These are phyloP conservation scores for Nemania bipapillata DNA, from an alignment of 2,329 filamentous ascomycete genomes.

Conservation along the genomic window DNA sequence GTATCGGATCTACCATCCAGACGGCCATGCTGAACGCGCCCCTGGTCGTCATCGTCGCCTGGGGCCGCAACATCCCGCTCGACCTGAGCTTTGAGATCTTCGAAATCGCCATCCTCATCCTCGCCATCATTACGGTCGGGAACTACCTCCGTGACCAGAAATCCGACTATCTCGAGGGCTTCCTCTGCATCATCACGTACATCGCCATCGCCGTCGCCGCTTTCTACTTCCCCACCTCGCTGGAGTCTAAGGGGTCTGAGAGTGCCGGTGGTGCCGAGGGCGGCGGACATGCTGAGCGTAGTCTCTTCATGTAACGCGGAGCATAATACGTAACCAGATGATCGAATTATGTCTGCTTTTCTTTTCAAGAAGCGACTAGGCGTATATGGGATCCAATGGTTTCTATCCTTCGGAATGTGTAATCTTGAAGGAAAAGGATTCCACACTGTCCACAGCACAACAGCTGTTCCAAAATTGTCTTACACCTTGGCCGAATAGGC, in stretches of 20 bases:
- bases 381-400: not conserved
- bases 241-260: slow-evolving; percentile 44
- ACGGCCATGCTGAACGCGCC: slow-evolving; percentile 90
- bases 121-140: slow-evolving; percentile 86
- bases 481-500: not conserved
- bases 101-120: slow-evolving; percentile 81
- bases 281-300: slow-evolving; percentile 26
- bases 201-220: slow-evolving; percentile 69
- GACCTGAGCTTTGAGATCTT: slow-evolving; percentile 88
- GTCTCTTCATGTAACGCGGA: slow-evolving; percentile 23
- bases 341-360: not conserved
- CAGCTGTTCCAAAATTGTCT: not conserved
- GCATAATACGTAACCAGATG: too few relatives aligned
- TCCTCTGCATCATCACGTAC: slow-evolving; percentile 77
- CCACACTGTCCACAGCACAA: not conserved
- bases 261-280: slow-evolving; percentile 1
- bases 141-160: slow-evolving; percentile 89
- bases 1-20: slow-evolving; percentile 87
- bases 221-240: slow-evolving; percentile 69
- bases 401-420: not conserved
- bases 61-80: slow-evolving; percentile 77
- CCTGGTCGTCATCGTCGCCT: slow-evolving; percentile 83
- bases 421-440: not conserved
- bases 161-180: slow-evolving; percentile 89
- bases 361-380: not conserved